phyloP scores from a whole-genome alignment of 495 filamentous ascomycete species.

The Aspergillus hancockii region DNA sequence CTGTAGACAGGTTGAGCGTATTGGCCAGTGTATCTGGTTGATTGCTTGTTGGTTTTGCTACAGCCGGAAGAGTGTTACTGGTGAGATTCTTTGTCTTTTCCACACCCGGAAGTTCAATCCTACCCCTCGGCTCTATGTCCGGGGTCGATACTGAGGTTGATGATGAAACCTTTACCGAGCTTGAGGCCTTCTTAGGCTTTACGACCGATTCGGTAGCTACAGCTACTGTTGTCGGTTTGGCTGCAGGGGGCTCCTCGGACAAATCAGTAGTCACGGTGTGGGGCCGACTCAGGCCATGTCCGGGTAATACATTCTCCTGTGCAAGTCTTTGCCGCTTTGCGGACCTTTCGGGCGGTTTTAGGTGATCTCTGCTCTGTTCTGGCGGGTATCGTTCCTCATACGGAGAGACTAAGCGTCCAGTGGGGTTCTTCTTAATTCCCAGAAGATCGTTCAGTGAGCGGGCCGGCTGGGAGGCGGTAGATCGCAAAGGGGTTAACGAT shows the following conservation, averaged over 20 bases:
- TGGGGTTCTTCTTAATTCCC: constrained; percentile 52
- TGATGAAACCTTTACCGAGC: neutral
- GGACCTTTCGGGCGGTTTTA: constrained; percentile 33
- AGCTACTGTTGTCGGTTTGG: neutral
- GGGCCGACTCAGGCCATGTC: neutral
- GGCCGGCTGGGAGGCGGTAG: constrained; percentile 33
- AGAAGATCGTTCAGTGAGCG: constrained; percentile 60
- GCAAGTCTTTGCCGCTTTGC: constrained; percentile 50
- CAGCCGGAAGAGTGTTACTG: neutral
- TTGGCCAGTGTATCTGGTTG: constrained; percentile 17
- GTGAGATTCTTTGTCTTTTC: neutral
- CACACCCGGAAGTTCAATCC: neutral
- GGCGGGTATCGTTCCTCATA: constrained; percentile 42
- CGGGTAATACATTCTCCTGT: constrained; percentile 7
- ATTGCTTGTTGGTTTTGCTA: neutral
- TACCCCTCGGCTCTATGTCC: neutral
- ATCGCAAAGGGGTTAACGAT: constrained; percentile 24
- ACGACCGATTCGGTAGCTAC: neutral
- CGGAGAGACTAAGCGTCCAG: constrained; percentile 50
- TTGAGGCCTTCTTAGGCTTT: neutral
- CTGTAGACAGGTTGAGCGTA: constrained; percentile 34
- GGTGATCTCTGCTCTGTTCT: neutral
- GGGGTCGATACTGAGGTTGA: neutral
- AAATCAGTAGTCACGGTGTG: neutral
- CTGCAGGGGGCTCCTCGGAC: neutral